Evolutionary conservation across 1,284 basidiomycete genomes (phyloP).

Genomic region (Ceratobasidium sp.): DNA sequence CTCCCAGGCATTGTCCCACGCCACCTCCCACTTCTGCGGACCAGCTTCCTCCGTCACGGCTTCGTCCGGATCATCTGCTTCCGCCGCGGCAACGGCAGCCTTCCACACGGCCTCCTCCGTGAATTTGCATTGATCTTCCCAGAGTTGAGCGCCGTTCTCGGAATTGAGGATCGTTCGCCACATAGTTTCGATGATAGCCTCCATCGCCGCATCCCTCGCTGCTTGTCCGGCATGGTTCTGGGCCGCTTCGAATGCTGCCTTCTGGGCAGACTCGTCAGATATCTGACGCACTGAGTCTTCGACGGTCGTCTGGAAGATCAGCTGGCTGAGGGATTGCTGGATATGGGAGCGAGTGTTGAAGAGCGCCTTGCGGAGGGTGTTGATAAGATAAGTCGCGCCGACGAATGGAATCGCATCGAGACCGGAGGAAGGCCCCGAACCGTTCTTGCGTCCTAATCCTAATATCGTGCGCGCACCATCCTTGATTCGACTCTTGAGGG

Average conservation of each 20-base stretch:
- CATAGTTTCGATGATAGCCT: conserved; percentile 33
- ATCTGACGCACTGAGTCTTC: conserved; percentile 1
- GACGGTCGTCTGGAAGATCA: conserved; percentile 16
- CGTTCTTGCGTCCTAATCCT: background rate
- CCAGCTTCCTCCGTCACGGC: background rate
- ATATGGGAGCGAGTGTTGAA: conserved; percentile 22
- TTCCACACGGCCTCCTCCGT: conserved; percentile 7
- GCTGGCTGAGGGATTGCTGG: conserved; percentile 14
- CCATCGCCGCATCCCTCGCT: conserved; percentile 35
- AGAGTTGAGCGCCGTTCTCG: conserved; percentile 10
- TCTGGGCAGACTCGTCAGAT: background rate
- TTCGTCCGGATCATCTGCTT: background rate
- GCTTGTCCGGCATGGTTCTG: conserved; percentile 24
- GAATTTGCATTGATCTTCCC: conserved; percentile 21
- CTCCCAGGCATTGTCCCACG: conserved; percentile 15
- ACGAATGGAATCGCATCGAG: background rate
- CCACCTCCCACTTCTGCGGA: conserved; percentile 7
- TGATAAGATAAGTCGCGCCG: conserved; percentile 7
- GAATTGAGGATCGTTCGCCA: conserved; percentile 15
- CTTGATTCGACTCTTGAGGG: background rate
- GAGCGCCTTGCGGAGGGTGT: conserved; percentile 15
- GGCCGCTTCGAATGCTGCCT: background rate
- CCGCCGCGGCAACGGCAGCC: conserved; percentile 20
- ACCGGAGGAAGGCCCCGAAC: background rate
- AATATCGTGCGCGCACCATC: background rate